A percentile compares a stretch with the other conserved stretches of the same genome.
Evolutionary conservation across 176 grass and related monocot species (phyloP).

Genomic region (Juncus effusus): DNA sequence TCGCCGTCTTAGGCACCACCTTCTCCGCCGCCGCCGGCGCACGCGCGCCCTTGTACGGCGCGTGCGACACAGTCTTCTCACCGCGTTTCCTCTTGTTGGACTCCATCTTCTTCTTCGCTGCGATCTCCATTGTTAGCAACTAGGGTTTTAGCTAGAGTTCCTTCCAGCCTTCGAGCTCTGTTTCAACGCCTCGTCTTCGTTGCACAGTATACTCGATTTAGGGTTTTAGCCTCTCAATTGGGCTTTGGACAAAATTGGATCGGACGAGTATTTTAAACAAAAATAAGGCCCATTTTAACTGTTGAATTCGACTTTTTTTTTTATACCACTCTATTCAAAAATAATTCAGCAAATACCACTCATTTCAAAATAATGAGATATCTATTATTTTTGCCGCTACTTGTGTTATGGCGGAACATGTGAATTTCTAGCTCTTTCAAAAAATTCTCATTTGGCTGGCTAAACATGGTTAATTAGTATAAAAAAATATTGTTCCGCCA

Average conservation of each 20-base stretch:
- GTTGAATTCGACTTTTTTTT: too few species aligned
- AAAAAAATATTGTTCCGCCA: too few species aligned
- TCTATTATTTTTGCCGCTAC: too few species aligned
- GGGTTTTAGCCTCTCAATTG: conserved; percentile 19
- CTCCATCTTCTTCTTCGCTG: conserved; percentile 9
- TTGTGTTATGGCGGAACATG: too few species aligned
- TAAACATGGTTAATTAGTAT: too few species aligned
- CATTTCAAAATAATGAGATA: too few species aligned
- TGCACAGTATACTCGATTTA: not conserved
- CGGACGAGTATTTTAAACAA: not conserved
- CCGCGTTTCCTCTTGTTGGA: conserved; percentile 54
- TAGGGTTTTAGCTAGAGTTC: not conserved
- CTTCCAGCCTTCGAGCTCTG: not conserved
- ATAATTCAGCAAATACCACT: too few species aligned
- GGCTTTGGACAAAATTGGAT: not conserved
- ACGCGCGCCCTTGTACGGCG: conserved; percentile 11
- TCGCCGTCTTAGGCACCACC: conserved; percentile 35
- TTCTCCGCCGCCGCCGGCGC: not conserved
- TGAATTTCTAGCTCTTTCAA: too few species aligned
- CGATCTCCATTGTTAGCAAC: conserved; percentile 12
- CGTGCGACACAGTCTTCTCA: conserved; percentile 6
- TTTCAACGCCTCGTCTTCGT: too few species aligned
- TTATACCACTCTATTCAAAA: too few species aligned
- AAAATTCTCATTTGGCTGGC: too few species aligned
- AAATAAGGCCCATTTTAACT: too few species aligned